Percentiles rank a stretch among this genome's conserved stretches.
These are phyloP conservation scores for Abrus precatorius DNA, from an alignment of 306 rosid genomes.

Conservation along the genomic window DNA sequence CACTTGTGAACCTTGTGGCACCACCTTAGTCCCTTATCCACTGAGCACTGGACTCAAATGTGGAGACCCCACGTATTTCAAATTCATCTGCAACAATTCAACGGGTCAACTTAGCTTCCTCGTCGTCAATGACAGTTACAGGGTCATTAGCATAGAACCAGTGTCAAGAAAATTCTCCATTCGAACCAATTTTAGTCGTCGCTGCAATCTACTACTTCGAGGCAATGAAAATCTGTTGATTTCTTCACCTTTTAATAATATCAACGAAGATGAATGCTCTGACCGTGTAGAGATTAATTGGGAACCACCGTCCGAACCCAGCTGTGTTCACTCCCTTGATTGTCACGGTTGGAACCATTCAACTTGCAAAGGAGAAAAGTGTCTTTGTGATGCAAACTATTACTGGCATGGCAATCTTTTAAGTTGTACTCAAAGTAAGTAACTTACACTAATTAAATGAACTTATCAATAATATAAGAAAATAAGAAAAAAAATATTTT, in stretches of 20 bases:
- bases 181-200: not conserved
- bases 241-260: conserved; percentile 3
- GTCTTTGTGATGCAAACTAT: conserved; percentile 48
- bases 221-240: too few species aligned
- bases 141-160: conserved; percentile 14
- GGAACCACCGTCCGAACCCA: conserved; percentile 40
- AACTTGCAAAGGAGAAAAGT: conserved; percentile 44
- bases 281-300: conserved; percentile 37
- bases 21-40: conserved; percentile 60
- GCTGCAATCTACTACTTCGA: too few species aligned
- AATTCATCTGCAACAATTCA: conserved; percentile 36
- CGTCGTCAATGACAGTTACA: not conserved
- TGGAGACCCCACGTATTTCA: conserved; percentile 53
- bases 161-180: conserved; percentile 30
- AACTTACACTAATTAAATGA: too few species aligned
- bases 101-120: conserved; percentile 43
- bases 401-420: conserved; percentile 30
- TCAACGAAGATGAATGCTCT: not conserved
- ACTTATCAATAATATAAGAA: too few species aligned
- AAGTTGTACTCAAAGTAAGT: conserved; percentile 37
- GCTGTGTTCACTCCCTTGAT: conserved; percentile 20
- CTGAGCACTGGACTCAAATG: conserved; percentile 51
- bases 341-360: conserved; percentile 55
- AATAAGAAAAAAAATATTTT: too few species aligned
- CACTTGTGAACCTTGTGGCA: conserved; percentile 59